Base-by-base conservation (phyloP, 257 asterid species). In the Knoxia roxburghii region DNA sequence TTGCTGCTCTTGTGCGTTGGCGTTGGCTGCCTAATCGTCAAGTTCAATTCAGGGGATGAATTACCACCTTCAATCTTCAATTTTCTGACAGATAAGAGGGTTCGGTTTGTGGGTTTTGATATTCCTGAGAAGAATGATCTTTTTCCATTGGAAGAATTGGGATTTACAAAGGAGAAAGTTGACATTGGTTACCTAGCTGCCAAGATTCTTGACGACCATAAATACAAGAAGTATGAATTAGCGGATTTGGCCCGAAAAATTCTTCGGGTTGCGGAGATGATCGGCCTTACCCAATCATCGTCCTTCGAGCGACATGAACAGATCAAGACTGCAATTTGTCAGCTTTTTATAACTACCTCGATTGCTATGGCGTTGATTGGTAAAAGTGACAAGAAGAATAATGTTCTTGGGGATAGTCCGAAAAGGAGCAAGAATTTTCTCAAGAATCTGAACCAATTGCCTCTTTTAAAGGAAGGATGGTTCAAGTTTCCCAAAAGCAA, bases 181-280 rank as follows among this genome's bases (percentile, higher is more conserved):
- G 97, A 92, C 43, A 70, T 87, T 7, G 96, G 96, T 0, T 92
- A 86, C 69, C 63, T 89, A n/a, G 93, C 95, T 7, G 86, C 98
- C 11, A 80, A 68, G 35, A 29, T 73, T 62, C 68, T 86, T 17
- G 84, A 85, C n/a, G 79, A 85, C 21, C 76, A 89, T 14, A 85
- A 85, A 51, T 89, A 75, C 70, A 84, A 80, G 76, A 82, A 64
- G 54, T 76, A 80, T 68, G 94, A 92, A 59, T 75, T 92, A n/a
- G 77, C 82, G 3, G 80, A 78, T 26, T 58, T 92, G 33, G 96
- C 95, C 0, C 81, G 86, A 1, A 84, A 77, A 57, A 80, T 89
- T 72, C 89, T 87, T 29, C 85, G 96, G 50, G 79, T 92, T 75
- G 87, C 81, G 88, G 82, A 53, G 45, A 86, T 92, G 95, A 59